A percentile compares a stretch with the other conserved stretches of the same genome.
Evolutionary conservation across 352 stramenopile genomes (phyloP).

Genomic region (Lagenidium sp.): DNA sequence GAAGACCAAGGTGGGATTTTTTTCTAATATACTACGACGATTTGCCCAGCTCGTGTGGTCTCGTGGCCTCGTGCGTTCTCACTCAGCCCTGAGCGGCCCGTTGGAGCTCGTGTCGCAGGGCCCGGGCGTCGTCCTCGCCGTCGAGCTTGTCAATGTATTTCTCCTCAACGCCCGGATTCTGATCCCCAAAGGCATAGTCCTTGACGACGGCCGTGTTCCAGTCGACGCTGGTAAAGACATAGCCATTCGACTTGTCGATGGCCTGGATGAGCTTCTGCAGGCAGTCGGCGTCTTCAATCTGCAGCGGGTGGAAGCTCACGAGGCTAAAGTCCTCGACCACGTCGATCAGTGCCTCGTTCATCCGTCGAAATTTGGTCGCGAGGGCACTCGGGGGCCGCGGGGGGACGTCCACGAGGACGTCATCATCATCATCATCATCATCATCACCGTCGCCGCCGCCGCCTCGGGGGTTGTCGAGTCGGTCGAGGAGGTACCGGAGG

Average conservation of each 20-base stretch:
- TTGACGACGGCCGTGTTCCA: conserved; percentile 73
- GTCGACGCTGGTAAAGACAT: conserved; percentile 70
- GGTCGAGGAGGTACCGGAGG: conserved; percentile 71
- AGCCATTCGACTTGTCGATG: conserved; percentile 82
- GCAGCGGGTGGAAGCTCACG: conserved; percentile 70
- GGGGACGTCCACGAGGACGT: conserved; percentile 12
- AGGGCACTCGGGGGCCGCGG: conserved; percentile 24
- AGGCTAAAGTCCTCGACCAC: conserved; percentile 85
- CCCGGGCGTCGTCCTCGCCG: conserved; percentile 16
- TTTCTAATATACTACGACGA: conserved; percentile 39
- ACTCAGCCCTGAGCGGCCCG: conserved; percentile 11
- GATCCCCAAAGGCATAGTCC: conserved; percentile 59
- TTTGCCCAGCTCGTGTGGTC: too few relatives aligned
- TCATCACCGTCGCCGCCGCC: conserved; percentile 9
- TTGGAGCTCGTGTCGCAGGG: conserved; percentile 24
- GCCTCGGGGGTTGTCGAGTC: conserved; percentile 42
- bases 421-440: conserved; percentile 26
- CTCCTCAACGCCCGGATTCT: conserved; percentile 53
- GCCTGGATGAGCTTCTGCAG: conserved; percentile 56
- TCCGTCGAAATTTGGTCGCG: conserved; percentile 51
- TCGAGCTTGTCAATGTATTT: conserved; percentile 44
- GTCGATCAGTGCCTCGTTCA: conserved; percentile 81
- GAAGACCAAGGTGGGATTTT: conserved; percentile 82
- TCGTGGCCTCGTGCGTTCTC: too few relatives aligned
- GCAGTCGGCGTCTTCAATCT: conserved; percentile 68